Base-by-base conservation (phyloP, 2,329 filamentous ascomycete genomes). In the Mycosphaerella sp. region DNA sequence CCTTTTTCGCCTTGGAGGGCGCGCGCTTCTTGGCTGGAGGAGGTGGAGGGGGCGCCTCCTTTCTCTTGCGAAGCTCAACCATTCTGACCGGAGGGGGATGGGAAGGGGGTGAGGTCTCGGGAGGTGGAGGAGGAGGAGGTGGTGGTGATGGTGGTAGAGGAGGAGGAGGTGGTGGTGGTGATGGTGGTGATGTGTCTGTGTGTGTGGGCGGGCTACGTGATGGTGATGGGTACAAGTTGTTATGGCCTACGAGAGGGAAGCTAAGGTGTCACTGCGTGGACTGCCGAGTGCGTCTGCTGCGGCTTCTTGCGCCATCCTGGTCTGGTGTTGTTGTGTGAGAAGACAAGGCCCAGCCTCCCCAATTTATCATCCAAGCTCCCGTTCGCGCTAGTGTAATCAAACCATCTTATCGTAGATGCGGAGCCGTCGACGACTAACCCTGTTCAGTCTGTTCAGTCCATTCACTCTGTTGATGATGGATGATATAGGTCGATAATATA, bases 61-160 rank as follows among this genome's bases (percentile, higher is more conserved):
- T 81, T 68, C 81, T 79, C 72, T 84, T 84, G 67, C 81, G 77
- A 47, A 84, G 75, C 70, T 83, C 81, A 58, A 82, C 80, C 74
- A 77, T 77, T 17, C 49, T 54, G 34, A 41, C 10, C 26, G 32
- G 21, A 11, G 8, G 34, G 17, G 39, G 21, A 21, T 21, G 21
- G 3, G 21, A 4, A 21, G 21, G 21, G 3, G 21, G 2, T 36
- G 21, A 49, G 50, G 21, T 23, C 17, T 38, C 9, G 32, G 38
- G 8, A 29, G 3, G 29, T n/a, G 34, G 46, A 12, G 34, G 17
- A 23, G 21, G 41, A 21, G 17, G 11, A 21, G 10, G 11, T 23
- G 6, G 32, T 14, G 29, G 34, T 17, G 41, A 14, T 10, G 40
- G 21, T 26, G 32, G 21, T 6, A 9, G 34, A 12, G 39, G 26